phyloP scores from a whole-genome alignment of 1,284 basidiomycete genomes.

The Rhodotorula sp. region DNA sequence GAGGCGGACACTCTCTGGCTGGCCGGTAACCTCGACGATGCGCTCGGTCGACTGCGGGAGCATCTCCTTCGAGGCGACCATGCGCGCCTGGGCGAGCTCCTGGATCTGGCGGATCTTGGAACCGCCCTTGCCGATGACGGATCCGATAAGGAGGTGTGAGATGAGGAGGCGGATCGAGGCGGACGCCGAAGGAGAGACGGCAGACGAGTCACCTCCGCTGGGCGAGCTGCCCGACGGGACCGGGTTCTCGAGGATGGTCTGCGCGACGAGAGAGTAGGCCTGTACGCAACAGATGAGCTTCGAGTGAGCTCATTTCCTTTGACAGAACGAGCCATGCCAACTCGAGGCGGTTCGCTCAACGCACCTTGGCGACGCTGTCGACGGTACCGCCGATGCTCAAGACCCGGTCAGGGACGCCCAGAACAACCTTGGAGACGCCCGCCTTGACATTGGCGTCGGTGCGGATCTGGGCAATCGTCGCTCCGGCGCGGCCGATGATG shows the following conservation, averaged over 20 bases:
- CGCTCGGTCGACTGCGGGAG: slow-evolving; percentile 98
- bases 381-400: slow-evolving; percentile 88
- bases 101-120: slow-evolving; percentile 99
- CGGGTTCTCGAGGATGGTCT: slow-evolving; percentile 74
- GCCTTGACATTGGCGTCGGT: slow-evolving; percentile 95
- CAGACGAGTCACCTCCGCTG: slow-evolving; percentile 59
- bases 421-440: slow-evolving; percentile 96
- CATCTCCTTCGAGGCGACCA: slow-evolving; percentile 98
- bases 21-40: slow-evolving; percentile 93
- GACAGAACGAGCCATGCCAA: too few relatives aligned
- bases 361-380: slow-evolving; percentile 82
- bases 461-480: slow-evolving; percentile 94
- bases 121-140: slow-evolving; percentile 98
- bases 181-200: slow-evolving; percentile 68
- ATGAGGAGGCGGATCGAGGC: slow-evolving; percentile 98
- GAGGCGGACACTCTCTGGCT: slow-evolving; percentile 98
- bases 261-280: slow-evolving; percentile 94
- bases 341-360: not conserved
- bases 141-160: slow-evolving; percentile 98
- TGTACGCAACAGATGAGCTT: slow-evolving; percentile 45
- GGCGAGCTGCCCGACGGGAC: slow-evolving; percentile 51
- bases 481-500: slow-evolving; percentile 93
- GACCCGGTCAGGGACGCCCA: slow-evolving; percentile 95
- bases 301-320: not conserved
- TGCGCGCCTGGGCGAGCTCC: slow-evolving; percentile 92